phyloP scores from a whole-genome alignment of 2,329 filamentous ascomycete genomes.

The Cytospora paraplurivora region DNA sequence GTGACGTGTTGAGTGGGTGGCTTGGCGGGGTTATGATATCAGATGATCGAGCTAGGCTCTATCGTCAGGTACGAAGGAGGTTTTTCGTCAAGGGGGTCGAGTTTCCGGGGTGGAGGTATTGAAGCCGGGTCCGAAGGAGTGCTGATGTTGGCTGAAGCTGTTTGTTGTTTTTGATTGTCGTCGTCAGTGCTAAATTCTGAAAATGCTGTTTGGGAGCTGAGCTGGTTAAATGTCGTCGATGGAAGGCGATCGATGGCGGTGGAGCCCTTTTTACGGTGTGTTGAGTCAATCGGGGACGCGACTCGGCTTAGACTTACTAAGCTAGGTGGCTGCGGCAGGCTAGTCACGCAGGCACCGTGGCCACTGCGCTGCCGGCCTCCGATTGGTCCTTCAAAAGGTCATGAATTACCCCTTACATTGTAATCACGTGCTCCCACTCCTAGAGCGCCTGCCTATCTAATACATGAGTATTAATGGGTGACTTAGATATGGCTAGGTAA shows the following conservation, averaged over 20 bases:
- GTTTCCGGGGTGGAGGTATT: background rate
- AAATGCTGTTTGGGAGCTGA: constrained; percentile 10
- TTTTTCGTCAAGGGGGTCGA: background rate
- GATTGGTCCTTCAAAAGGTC: no score
- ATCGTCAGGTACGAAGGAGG: constrained; percentile 17
- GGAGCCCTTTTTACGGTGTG: constrained; percentile 31
- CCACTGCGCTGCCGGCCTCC: background rate
- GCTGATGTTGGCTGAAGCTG: background rate
- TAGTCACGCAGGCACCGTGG: background rate
- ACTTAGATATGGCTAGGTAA: background rate
- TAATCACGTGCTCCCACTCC: background rate
- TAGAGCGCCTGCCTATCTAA: background rate
- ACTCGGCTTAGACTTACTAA: constrained; percentile 26
- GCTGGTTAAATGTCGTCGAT: constrained; percentile 29
- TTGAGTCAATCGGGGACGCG: constrained; percentile 39
- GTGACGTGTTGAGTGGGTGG: constrained; percentile 22
- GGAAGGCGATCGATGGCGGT: constrained; percentile 38
- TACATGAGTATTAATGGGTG: background rate
- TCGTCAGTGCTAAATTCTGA: constrained; percentile 10
- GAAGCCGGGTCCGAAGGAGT: background rate
- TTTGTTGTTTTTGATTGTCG: constrained; percentile 22
- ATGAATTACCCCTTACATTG: constrained; percentile 1
- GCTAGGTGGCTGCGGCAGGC: background rate
- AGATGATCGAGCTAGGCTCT: constrained; percentile 26
- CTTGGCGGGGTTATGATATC: constrained; percentile 24